A percentile compares a stretch with the other conserved stretches of the same genome.
Evolutionary conservation across 306 rosid species (phyloP).

Genomic region (Mimosa pudica): DNA sequence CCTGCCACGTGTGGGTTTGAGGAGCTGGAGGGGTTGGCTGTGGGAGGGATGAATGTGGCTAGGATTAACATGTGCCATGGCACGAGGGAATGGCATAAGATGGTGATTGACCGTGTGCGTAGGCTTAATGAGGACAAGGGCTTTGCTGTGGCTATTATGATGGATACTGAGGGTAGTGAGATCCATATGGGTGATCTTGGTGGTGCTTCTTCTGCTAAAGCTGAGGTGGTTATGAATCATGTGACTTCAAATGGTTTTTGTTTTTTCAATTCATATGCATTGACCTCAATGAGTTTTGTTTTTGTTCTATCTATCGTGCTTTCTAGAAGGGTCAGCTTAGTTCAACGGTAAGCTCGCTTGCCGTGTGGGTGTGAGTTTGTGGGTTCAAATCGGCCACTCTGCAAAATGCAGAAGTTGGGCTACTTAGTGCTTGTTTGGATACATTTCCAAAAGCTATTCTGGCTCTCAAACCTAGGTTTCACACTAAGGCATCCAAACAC

Average conservation of each 20-base stretch:
- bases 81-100: constrained; percentile 81
- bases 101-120: constrained; percentile 72
- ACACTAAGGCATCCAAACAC: no score
- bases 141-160: constrained; percentile 93
- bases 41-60: constrained; percentile 96
- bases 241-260: not conserved
- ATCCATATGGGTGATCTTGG: constrained; percentile 99
- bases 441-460: no score
- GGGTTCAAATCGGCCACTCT: no score
- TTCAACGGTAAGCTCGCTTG: no score
- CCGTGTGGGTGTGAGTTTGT: no score
- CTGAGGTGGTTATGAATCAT: constrained; percentile 54
- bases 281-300: not conserved
- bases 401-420: no score
- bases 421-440: no score
- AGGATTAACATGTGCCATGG: constrained; percentile 97
- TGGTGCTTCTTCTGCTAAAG: constrained; percentile 88
- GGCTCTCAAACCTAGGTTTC: no score
- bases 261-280: no score
- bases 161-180: constrained; percentile 99
- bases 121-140: constrained; percentile 89
- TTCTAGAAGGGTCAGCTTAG: not conserved
- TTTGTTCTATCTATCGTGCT: not conserved
- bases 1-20: constrained; percentile 85
- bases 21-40: constrained; percentile 91